A percentile compares a stretch with the other conserved stretches of the same genome.
Evolutionary conservation across 2,329 filamentous ascomycete genomes (phyloP).

Genomic region (Epichloe sp.): DNA sequence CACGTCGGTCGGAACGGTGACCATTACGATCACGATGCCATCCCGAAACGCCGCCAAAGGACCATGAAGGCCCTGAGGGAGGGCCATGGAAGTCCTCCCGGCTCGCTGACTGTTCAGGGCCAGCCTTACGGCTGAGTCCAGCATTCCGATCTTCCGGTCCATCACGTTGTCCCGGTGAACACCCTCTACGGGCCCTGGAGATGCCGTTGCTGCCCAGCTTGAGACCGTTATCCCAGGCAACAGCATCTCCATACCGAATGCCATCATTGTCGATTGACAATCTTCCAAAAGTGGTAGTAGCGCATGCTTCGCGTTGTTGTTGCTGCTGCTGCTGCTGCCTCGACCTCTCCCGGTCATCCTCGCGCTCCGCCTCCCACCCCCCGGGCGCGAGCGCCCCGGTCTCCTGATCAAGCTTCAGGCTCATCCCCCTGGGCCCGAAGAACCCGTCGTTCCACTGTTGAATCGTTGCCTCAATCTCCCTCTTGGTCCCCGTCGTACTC

Average conservation of each 20-base stretch:
- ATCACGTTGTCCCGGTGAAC: not conserved
- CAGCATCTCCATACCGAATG: slow-evolving; percentile 27
- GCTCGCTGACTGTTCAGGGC: not conserved
- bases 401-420: slow-evolving; percentile 21
- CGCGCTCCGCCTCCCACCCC: slow-evolving; percentile 11
- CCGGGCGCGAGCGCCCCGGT: slow-evolving; percentile 14
- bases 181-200: slow-evolving; percentile 8
- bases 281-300: slow-evolving; percentile 12
- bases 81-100: not conserved
- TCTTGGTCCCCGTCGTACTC: slow-evolving; percentile 13
- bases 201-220: slow-evolving; percentile 29
- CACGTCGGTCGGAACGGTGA: not conserved
- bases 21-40: slow-evolving; percentile 6
- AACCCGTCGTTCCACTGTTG: slow-evolving; percentile 45
- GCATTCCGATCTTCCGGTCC: not conserved
- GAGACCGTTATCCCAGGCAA: slow-evolving; percentile 32
- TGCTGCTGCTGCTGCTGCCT: slow-evolving; percentile 4
- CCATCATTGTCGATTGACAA: slow-evolving; percentile 30
- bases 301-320: slow-evolving; percentile 5
- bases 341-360: slow-evolving; percentile 8
- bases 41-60: not conserved
- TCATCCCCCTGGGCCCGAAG: slow-evolving; percentile 35
- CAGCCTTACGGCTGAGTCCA: not conserved
- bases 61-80: not conserved
- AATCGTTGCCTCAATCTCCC: slow-evolving; percentile 27